These are phyloP conservation scores for Aphanocladium album DNA, from an alignment of 2,329 filamentous ascomycete genomes.

Conservation along the genomic window DNA sequence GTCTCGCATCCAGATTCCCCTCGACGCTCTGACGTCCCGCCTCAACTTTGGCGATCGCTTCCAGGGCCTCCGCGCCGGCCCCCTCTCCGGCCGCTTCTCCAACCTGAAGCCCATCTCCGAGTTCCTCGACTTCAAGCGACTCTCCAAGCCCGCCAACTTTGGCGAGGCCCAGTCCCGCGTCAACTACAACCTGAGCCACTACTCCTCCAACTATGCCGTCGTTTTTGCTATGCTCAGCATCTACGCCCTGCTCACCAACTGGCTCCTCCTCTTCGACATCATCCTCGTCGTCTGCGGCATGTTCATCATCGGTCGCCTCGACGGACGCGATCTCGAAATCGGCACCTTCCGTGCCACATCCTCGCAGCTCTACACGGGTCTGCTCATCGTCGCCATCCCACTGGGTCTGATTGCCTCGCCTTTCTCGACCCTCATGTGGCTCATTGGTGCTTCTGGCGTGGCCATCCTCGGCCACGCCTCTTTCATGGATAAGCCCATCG, in stretches of 20 bases:
- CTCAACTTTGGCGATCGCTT: conserved; percentile 84
- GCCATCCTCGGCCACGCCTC: conserved; percentile 91
- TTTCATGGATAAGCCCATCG: conserved; percentile 97
- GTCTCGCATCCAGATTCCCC: conserved; percentile 86
- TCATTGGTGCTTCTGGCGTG: conserved; percentile 91
- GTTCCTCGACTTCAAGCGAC: conserved; percentile 91
- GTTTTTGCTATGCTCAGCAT: conserved; percentile 93
- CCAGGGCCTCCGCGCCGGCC: conserved; percentile 73
- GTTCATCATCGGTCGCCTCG: conserved; percentile 85
- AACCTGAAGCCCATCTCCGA: conserved; percentile 88
- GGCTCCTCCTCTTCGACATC: conserved; percentile 84
- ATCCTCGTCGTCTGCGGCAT: conserved; percentile 79
- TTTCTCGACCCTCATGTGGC: conserved; percentile 82
- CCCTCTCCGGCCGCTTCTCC: conserved; percentile 76
- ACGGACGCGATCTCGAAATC: conserved; percentile 82
- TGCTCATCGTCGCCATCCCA: conserved; percentile 78
- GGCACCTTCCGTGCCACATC: conserved; percentile 78
- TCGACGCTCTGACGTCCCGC: conserved; percentile 86
- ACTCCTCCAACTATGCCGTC: conserved; percentile 96
- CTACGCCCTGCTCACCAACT: conserved; percentile 89
- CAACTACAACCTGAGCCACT: conserved; percentile 96
- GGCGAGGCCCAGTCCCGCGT: conserved; percentile 82
- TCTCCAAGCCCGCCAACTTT: conserved; percentile 93
- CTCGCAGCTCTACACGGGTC: conserved; percentile 88
- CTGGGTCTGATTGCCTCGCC: conserved; percentile 81